Conservation (phyloP, 176 grass and related monocot genomes). For the Oryza rufipogon region DNA sequence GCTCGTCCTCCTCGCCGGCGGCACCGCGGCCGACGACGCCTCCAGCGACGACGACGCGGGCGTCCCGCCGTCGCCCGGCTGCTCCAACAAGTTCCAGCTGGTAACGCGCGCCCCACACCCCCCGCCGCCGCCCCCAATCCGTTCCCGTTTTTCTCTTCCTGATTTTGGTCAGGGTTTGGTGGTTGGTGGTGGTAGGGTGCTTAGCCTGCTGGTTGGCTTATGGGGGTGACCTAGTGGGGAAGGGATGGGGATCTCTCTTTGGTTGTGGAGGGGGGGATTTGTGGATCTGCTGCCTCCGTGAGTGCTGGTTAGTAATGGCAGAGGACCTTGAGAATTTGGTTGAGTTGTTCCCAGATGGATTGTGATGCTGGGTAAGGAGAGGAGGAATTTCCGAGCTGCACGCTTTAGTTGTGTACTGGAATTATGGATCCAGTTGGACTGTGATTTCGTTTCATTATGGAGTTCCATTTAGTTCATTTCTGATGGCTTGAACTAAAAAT, state of each 20-base stretch:
- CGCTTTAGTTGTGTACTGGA: background rate
- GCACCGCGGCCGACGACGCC: slow-evolving; percentile 64
- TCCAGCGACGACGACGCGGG: slow-evolving; percentile 63
- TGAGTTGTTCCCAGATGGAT: background rate
- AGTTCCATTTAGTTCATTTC: too few relatives aligned
- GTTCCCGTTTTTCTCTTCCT: background rate
- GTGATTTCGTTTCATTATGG: background rate
- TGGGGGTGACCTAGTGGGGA: background rate
- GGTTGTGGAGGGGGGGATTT: background rate
- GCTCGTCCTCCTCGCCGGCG: slow-evolving; percentile 48
- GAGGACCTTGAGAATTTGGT: background rate
- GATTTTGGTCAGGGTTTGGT: background rate
- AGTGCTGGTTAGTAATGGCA: background rate
- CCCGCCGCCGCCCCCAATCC: background rate
- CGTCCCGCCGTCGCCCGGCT: slow-evolving; percentile 60
- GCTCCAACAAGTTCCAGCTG: slow-evolving; percentile 95
- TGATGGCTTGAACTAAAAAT: background rate
- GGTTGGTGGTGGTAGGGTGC: background rate
- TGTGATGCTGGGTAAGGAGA: background rate
- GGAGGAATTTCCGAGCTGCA: background rate
- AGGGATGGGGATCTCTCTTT: slow-evolving; percentile 20
- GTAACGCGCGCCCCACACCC: slow-evolving; percentile 41
- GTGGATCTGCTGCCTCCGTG: slow-evolving; percentile 8
- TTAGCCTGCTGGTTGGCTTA: background rate
- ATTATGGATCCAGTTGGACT: background rate